Base-by-base conservation (phyloP, 306 rosid genomes). In the Senna siamea region DNA sequence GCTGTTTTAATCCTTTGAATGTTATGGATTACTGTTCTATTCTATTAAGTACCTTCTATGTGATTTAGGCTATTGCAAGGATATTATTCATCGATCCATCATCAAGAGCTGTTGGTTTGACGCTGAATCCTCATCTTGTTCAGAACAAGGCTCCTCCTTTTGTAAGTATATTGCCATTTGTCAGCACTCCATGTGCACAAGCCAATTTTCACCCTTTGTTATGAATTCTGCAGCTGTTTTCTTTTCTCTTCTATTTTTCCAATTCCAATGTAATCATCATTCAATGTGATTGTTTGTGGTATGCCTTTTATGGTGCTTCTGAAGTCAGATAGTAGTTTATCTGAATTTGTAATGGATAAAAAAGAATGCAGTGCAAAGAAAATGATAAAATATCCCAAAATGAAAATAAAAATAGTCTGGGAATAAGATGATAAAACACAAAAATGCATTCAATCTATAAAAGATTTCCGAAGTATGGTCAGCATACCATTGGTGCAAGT, bases 51-150 rank as follows among this genome's bases (percentile, higher is more conserved):
- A 57, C 53, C 64, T 35, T 66, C 46, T 46, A 69, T 78, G 51
- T 82, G 73, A 37, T 85, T 17, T 70, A 94, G 98, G 90, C 88
- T 77, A 76, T 83, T 84, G 92, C 95, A 66, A 92, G 97, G 78
- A 86, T 94, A 81, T 74, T 94, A 74, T 94, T 94, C 79, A 79
- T 94, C 77, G 96, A 94, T 83, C 98, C 99, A 35, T 87, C 90
- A 65, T 88, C 87, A 38, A 92, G 96, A 86, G 95, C 97, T 62
- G 86, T 94, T 80, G 99, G 99, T 58, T 87, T 94, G 96, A 94
- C 99, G 17, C 72, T 94, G 79, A 92, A 88, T 88, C 90, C 92
- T 14, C 88, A 92, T 87, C 97, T 94, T 70, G 83, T 94, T 85
- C 90, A 76, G 70, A 85, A 90, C 87, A 92, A 70, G 83, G 80